Percentiles rank a stretch among this genome's conserved stretches.
These are phyloP conservation scores for Rosa multiflora DNA, from an alignment of 306 rosid genomes.

Conservation along the genomic window DNA sequence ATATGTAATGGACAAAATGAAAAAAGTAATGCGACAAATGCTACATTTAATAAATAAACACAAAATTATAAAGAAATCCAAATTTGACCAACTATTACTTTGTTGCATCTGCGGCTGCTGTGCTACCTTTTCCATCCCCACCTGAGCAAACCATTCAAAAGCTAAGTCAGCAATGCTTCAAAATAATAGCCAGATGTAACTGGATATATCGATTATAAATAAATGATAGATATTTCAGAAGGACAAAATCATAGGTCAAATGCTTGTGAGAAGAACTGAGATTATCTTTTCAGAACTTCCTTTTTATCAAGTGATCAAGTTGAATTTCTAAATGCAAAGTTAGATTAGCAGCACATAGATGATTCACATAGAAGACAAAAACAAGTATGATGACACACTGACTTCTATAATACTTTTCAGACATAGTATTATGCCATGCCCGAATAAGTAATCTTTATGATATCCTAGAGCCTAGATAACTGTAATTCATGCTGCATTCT, in stretches of 20 bases:
- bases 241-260: slow-evolving; percentile 1
- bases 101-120: slow-evolving; percentile 81
- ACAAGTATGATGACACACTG: not conserved
- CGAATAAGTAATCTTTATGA: not conserved
- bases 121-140: slow-evolving; percentile 52
- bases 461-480: not conserved
- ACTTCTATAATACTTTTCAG: not conserved
- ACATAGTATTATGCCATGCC: not conserved
- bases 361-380: not conserved
- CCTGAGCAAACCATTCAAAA: slow-evolving; percentile 55
- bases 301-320: not conserved
- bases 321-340: not conserved
- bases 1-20: not conserved
- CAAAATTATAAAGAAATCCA: not conserved
- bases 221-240: not conserved
- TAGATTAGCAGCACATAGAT: not conserved
- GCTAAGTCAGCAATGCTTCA: slow-evolving; percentile 17
- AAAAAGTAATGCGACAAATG: not conserved
- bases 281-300: slow-evolving; percentile 1
- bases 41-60: not conserved
- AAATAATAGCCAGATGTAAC: not conserved
- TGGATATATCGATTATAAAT: slow-evolving; percentile 12
- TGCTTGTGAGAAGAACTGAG: not conserved
- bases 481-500: not conserved
- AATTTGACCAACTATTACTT: slow-evolving; percentile 50